Percentiles rank a stretch among this genome's conserved stretches.
phyloP scores from a whole-genome alignment of 495 filamentous ascomycete genomes.

The Glarea lozoyensis region DNA sequence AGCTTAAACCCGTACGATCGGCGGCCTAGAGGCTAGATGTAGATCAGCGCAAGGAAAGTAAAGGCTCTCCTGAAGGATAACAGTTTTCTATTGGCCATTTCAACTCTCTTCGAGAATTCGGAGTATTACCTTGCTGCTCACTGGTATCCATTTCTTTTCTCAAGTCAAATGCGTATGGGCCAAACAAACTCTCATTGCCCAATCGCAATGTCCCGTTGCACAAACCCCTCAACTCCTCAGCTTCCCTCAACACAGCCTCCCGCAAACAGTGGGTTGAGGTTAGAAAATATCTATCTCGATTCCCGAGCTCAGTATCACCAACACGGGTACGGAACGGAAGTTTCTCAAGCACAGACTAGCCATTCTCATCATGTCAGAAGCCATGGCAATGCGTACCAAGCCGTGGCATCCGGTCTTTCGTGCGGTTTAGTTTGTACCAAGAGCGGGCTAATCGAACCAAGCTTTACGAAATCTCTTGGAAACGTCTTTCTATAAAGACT shows the following conservation, averaged over 20 bases:
- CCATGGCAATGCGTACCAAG: slow-evolving; percentile 11
- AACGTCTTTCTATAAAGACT: slow-evolving; percentile 11
- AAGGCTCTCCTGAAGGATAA: no score
- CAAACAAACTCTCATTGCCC: neutral
- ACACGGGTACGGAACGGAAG: slow-evolving; percentile 1
- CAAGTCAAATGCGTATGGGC: neutral
- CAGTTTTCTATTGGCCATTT: slow-evolving; percentile 1
- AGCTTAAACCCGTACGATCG: no score
- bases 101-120: neutral
- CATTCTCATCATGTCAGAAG: slow-evolving; percentile 10
- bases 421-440: no score
- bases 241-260: slow-evolving; percentile 9
- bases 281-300: slow-evolving; percentile 2
- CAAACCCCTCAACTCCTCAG: slow-evolving; percentile 1
- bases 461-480: neutral
- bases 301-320: slow-evolving; percentile 2
- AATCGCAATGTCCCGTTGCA: slow-evolving; percentile 7
- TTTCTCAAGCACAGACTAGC: slow-evolving; percentile 4
- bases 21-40: no score
- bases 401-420: slow-evolving; percentile 13
- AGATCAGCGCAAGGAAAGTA: no score
- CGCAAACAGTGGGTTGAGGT: neutral
- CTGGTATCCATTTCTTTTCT: no score
- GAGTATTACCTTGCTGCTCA: no score
- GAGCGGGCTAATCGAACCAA: no score